Base-by-base conservation (phyloP, 257 asterid genomes). In the Linaria vulgaris region DNA sequence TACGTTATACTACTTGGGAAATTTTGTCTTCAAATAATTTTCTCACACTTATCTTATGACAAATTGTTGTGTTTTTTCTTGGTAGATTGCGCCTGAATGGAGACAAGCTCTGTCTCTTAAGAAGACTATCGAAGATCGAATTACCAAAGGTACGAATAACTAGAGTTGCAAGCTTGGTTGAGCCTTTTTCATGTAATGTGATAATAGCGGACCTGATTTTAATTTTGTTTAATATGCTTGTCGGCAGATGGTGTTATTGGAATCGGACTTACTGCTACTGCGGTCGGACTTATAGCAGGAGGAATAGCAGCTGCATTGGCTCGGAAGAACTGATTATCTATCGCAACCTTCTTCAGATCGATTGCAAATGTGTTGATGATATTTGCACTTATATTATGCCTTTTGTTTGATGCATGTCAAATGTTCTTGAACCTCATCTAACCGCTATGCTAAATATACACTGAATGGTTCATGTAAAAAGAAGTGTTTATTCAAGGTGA, bases 221-320 rank as follows among this genome's bases (percentile, higher is more conserved):
- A 13, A 16, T n/a, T 4, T 45, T 37, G 48, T 55, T 63, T 23
- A 54, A 56, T 31, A 41, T 44, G 56, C n/a, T n/a, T 44, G 13
- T 31, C 73, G n/a, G 69, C 86, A 90, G 95, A 87, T 72, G 95
- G 95, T 62, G 87, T 81, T 46, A 83, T 87, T 64, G 95, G 95
- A 59, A 80, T 87, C 13, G 95, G 90, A 71, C 76, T 87, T 23
- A 79, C 94, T 24, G 84, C 87, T n/a, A 76, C 88, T 24, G 77
- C 85, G 24, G 75, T 79, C 39, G 91, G 88, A 54, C 82, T 87
- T 58, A 53, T 89, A 59, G 90, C 77, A 31, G 83, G 64, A 12
- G 64, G 64, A 2, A 27, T 59, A 22, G 64, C 64, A 59, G 53
- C 94, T 53, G 95, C 94, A 21, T 56, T 86, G 79, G 78, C 78